These are phyloP conservation scores for Craspedostauros australis DNA, from an alignment of 108 stramenopile genomes.

Conservation along the genomic window DNA sequence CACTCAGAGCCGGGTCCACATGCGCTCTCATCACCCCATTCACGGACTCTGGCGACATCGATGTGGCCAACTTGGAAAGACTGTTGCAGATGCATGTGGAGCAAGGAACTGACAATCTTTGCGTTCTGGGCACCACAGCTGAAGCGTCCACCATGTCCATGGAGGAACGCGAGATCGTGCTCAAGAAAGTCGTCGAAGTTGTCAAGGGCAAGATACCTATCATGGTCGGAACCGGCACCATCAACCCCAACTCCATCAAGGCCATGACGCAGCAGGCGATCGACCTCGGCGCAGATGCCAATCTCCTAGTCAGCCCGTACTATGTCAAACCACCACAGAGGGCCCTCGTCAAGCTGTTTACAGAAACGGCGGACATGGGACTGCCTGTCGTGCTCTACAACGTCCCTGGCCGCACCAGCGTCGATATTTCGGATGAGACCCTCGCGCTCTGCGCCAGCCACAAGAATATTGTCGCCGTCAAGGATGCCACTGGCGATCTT, in stretches of 20 bases:
- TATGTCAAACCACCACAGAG: constrained; percentile 91
- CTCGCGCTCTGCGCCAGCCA: constrained; percentile 57
- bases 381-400: constrained; percentile 91
- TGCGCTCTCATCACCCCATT: constrained; percentile 89
- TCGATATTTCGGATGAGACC: constrained; percentile 58
- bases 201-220: constrained; percentile 72
- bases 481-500: constrained; percentile 86
- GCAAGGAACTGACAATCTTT: constrained; percentile 78
- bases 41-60: constrained; percentile 56
- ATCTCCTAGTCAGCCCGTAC: constrained; percentile 88
- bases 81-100: constrained; percentile 73
- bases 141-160: constrained; percentile 78
- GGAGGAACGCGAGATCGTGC: constrained; percentile 70
- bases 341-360: constrained; percentile 77
- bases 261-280: constrained; percentile 80
- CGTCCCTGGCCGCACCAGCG: constrained; percentile 76
- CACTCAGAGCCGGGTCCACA: constrained; percentile 61
- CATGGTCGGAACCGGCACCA: constrained; percentile 80
- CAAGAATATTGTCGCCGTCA: constrained; percentile 73
- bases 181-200: constrained; percentile 63
- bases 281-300: constrained; percentile 85
- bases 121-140: constrained; percentile 90
- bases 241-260: constrained; percentile 61
- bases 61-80: constrained; percentile 53
- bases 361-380: constrained; percentile 66